phyloP scores from a whole-genome alignment of 305 asterid species.

The Plantago coronopus region DNA sequence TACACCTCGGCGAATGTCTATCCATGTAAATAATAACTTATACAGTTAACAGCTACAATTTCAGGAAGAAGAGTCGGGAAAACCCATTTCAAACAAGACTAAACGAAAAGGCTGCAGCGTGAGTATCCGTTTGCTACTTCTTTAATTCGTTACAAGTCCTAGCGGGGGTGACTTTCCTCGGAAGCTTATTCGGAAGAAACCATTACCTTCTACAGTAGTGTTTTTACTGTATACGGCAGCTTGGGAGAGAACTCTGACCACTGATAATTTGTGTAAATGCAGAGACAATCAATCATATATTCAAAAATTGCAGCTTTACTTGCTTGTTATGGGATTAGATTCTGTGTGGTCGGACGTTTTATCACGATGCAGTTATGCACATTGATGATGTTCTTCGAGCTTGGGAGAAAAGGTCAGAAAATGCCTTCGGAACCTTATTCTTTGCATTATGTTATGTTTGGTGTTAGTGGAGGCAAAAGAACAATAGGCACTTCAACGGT shows the following conservation, averaged over 20 bases:
- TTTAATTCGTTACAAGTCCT: not conserved
- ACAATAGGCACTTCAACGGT: too few species aligned
- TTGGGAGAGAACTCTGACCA: not conserved
- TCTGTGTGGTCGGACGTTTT: not conserved
- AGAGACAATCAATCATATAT: not conserved
- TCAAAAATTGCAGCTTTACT: not conserved
- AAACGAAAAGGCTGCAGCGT: not conserved
- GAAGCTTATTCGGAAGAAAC: not conserved
- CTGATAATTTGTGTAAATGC: not conserved
- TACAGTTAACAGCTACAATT: slow-evolving; percentile 14
- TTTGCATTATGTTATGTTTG: too few species aligned
- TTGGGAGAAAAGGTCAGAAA: too few species aligned
- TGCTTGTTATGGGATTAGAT: not conserved
- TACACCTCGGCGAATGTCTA: not conserved
- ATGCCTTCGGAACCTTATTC: too few species aligned
- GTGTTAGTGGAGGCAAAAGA: too few species aligned
- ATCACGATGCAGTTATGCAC: too few species aligned
- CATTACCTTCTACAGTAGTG: not conserved
- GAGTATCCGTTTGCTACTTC: not conserved
- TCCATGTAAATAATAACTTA: slow-evolving; percentile 12
- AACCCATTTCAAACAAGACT: not conserved
- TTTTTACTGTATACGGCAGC: not conserved
- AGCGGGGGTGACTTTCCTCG: not conserved
- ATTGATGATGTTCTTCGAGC: too few species aligned
- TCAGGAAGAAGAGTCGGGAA: not conserved